phyloP scores from a whole-genome alignment of 2,329 filamentous ascomycete genomes.

The Alternaria longipes region DNA sequence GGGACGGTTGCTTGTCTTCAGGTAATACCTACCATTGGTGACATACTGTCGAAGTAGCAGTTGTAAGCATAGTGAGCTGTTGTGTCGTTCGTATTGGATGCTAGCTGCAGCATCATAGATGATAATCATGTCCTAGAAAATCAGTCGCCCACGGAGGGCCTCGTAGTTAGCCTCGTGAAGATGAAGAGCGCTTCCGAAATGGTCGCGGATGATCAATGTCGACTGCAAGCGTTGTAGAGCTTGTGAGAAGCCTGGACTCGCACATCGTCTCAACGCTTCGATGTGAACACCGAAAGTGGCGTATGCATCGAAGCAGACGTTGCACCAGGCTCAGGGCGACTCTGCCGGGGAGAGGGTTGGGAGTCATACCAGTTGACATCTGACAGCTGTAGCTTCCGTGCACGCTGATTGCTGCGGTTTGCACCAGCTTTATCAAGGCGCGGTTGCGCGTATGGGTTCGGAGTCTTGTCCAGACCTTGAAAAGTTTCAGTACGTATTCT shows the following conservation, averaged over 20 bases:
- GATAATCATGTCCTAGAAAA: slow-evolving; percentile 43
- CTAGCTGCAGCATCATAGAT: slow-evolving; percentile 33
- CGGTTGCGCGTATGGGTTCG: slow-evolving; percentile 56
- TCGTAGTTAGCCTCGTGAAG: slow-evolving; percentile 35
- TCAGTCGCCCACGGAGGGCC: slow-evolving; percentile 38
- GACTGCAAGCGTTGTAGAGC: slow-evolving; percentile 2
- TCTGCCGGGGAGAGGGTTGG: slow-evolving; percentile 31
- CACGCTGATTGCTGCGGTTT: slow-evolving; percentile 79
- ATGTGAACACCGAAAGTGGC: slow-evolving; percentile 11
- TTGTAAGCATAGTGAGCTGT: slow-evolving; percentile 10
- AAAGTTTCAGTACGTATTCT: slow-evolving; percentile 56
- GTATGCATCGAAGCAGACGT: slow-evolving; percentile 10
- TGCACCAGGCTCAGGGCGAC: slow-evolving; percentile 17
- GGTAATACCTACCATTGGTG: slow-evolving; percentile 9
- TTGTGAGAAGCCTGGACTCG: slow-evolving; percentile 17
- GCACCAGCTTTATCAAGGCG: slow-evolving; percentile 65
- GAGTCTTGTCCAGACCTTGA: slow-evolving; percentile 53
- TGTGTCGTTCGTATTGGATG: slow-evolving; percentile 29
- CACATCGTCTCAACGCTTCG: slow-evolving; percentile 23
- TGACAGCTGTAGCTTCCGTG: slow-evolving; percentile 90
- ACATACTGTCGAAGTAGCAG: slow-evolving; percentile 12
- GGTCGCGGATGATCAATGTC: slow-evolving; percentile 18
- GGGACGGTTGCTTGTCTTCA: slow-evolving; percentile 4
- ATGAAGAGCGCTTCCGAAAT: slow-evolving; percentile 6
- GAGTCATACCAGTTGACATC: slow-evolving; percentile 92